A percentile compares a stretch with the other conserved stretches of the same genome.
phyloP scores from a whole-genome alignment of 169 alveolate species.

The Theileria parva region DNA sequence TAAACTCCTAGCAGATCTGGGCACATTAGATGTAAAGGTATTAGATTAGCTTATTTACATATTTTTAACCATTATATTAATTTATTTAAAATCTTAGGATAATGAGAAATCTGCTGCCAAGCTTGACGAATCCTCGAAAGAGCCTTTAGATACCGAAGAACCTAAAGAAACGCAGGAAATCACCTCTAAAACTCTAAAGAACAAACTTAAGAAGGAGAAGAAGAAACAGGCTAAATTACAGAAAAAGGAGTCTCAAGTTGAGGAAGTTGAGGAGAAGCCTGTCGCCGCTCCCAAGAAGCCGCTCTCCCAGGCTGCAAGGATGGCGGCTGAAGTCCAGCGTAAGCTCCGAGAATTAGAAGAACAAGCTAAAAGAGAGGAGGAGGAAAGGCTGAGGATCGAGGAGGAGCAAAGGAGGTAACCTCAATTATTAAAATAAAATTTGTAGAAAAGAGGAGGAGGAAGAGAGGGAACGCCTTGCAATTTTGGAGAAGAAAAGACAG shows the following conservation, averaged over 20 bases:
- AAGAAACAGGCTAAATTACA: constrained; percentile 61
- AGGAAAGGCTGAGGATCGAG: constrained; percentile 73
- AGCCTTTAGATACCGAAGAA: constrained; percentile 9
- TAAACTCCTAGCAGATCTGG: constrained; percentile 54
- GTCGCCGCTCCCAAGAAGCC: constrained; percentile 43
- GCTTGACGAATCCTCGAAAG: constrained; percentile 29
- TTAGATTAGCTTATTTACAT: not conserved
- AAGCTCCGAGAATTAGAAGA: constrained; percentile 78
- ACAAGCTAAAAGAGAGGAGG: constrained; percentile 73
- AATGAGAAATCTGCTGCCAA: constrained; percentile 12
- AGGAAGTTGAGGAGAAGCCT: constrained; percentile 42
- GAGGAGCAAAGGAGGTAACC: constrained; percentile 74
- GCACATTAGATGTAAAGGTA: constrained; percentile 12
- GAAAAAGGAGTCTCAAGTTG: constrained; percentile 43
- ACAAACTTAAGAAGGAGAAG: constrained; percentile 69
- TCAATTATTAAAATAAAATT: not conserved
- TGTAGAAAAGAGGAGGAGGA: constrained; percentile 50
- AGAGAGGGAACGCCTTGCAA: constrained; percentile 37
- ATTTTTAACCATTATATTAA: no score
- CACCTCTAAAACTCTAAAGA: constrained; percentile 61
- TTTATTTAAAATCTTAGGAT: not conserved
- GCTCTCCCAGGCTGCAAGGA: constrained; percentile 72
- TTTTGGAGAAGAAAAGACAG: constrained; percentile 72
- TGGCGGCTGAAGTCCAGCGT: constrained; percentile 82
- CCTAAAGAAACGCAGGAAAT: constrained; percentile 39